These are phyloP conservation scores for Termitomyces sp. DNA, from an alignment of 768 basidiomycete genomes.

Conservation along the genomic window DNA sequence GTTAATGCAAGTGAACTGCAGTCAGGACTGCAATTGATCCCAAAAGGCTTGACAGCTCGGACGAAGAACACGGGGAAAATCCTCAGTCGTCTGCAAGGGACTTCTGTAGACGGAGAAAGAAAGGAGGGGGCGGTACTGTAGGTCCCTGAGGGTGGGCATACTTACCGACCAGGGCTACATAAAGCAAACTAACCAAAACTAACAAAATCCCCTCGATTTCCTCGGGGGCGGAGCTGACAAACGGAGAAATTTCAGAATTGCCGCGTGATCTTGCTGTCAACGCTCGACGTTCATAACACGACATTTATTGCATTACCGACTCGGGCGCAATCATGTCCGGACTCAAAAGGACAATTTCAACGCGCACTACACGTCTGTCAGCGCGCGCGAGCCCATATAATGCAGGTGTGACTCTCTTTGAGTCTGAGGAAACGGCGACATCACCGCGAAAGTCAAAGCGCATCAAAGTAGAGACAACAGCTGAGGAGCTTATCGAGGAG, in stretches of 20 bases:
- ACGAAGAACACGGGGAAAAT: not conserved
- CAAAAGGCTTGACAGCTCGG: not conserved
- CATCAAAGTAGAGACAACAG: constrained; percentile 22
- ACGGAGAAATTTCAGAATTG: constrained; percentile 4
- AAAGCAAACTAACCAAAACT: constrained; percentile 13
- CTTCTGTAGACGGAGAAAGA: not conserved
- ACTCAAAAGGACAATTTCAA: constrained; percentile 13
- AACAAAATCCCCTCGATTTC: constrained; percentile 9
- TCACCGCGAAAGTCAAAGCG: constrained; percentile 23
- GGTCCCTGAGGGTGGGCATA: not conserved
- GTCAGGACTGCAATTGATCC: not conserved
- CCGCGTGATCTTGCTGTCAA: constrained; percentile 1
- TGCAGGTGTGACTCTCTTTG: constrained; percentile 36
- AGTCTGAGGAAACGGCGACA: constrained; percentile 21
- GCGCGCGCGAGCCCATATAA: constrained; percentile 41
- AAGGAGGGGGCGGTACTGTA: not conserved
- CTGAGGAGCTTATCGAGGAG: constrained; percentile 2
- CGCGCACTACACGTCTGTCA: constrained; percentile 27
- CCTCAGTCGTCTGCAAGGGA: not conserved
- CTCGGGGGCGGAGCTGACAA: constrained; percentile 5
- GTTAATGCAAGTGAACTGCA: not conserved
- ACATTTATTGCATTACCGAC: not conserved
- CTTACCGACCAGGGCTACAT: constrained; percentile 11
- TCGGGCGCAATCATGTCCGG: constrained; percentile 7
- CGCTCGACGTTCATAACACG: not conserved